Percentiles rank a stretch among this genome's conserved stretches.
These are phyloP conservation scores for Clavaria fumosa DNA, from an alignment of 768 basidiomycete species.

Conservation along the genomic window DNA sequence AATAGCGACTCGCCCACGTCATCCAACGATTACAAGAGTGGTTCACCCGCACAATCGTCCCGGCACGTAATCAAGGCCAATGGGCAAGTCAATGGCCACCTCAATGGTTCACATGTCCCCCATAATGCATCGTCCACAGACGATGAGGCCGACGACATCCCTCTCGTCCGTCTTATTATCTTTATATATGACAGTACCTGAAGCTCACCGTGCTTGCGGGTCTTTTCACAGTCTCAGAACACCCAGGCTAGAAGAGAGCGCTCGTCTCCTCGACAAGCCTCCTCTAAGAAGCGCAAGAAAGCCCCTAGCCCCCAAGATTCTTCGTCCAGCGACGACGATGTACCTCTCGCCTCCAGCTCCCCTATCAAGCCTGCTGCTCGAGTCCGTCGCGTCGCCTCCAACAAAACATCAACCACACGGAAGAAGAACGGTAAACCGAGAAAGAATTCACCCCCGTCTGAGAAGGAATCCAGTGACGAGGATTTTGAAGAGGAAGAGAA, in stretches of 20 bases:
- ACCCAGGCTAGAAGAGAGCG: conserved; percentile 29
- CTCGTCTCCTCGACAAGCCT: conserved; percentile 23
- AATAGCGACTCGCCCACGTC: conserved; percentile 33
- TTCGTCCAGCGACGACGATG: conserved; percentile 59
- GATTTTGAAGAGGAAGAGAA: conserved; percentile 33
- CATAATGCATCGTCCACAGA: conserved; percentile 38
- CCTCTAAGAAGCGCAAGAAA: conserved; percentile 46
- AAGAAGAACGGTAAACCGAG: no score
- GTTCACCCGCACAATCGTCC: no score
- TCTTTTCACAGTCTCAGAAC: conserved; percentile 36
- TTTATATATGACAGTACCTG: conserved; percentile 10
- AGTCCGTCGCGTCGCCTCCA: conserved; percentile 25
- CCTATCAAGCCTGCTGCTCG: conserved; percentile 37
- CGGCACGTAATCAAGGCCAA: conserved; percentile 28
- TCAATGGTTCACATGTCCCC: conserved; percentile 22
- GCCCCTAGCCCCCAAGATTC: conserved; percentile 30
- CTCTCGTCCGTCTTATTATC: conserved; percentile 36
- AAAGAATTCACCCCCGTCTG: no score
- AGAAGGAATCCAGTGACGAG: conserved; percentile 30
- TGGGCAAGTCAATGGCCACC: conserved; percentile 29
- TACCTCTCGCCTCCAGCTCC: conserved; percentile 50
- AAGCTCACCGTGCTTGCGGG: conserved; percentile 15
- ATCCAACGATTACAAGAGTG: conserved; percentile 46
- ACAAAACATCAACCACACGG: conserved; percentile 24
- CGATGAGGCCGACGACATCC: conserved; percentile 53